Percentiles rank a stretch among this genome's conserved stretches.
Evolutionary conservation across 164 flowering plant species (phyloP).

Genomic region (Litsea cubeba): DNA sequence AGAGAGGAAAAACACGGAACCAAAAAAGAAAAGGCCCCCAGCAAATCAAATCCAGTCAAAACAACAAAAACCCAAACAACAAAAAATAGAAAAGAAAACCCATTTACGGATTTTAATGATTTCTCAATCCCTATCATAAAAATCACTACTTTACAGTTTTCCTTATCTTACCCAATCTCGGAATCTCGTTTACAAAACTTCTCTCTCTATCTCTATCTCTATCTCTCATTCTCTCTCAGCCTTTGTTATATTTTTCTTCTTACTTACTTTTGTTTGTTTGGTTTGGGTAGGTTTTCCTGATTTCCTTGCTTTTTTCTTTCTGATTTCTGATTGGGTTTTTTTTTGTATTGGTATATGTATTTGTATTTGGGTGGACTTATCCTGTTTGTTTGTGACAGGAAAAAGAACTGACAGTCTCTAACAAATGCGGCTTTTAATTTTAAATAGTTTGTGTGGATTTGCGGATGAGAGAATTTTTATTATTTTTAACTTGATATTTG

Average conservation of each 20-base stretch:
- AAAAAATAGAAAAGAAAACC: constrained; percentile 9
- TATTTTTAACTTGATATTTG: not conserved
- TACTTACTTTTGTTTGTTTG: not conserved
- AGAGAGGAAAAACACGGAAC: constrained; percentile 2
- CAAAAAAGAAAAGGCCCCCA: constrained; percentile 4
- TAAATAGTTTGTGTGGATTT: constrained; percentile 4
- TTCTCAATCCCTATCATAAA: constrained; percentile 2
- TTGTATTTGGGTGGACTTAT: not conserved
- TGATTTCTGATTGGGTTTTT: constrained; percentile 1
- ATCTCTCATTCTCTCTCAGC: constrained; percentile 11
- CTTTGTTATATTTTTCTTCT: not conserved
- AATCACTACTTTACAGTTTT: not conserved
- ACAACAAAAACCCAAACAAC: not conserved
- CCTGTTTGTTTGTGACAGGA: constrained; percentile 10
- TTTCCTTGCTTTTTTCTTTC: constrained; percentile 13
- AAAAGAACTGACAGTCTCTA: constrained; percentile 19
- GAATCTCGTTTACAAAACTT: constrained; percentile 8
- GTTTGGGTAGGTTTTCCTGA: constrained; percentile 6
- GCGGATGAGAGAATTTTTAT: constrained; percentile 2
- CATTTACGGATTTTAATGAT: constrained; percentile 3
- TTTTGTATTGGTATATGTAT: not conserved
- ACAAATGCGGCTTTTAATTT: constrained; percentile 24
- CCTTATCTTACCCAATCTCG: constrained; percentile 13
- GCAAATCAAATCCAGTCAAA: not conserved
- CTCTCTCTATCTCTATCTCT: not conserved